A percentile compares a stretch with the other conserved stretches of the same genome.
Evolutionary conservation across 371 early-diverging fungal species (phyloP).

Genomic region (Nematocida displodere): DNA sequence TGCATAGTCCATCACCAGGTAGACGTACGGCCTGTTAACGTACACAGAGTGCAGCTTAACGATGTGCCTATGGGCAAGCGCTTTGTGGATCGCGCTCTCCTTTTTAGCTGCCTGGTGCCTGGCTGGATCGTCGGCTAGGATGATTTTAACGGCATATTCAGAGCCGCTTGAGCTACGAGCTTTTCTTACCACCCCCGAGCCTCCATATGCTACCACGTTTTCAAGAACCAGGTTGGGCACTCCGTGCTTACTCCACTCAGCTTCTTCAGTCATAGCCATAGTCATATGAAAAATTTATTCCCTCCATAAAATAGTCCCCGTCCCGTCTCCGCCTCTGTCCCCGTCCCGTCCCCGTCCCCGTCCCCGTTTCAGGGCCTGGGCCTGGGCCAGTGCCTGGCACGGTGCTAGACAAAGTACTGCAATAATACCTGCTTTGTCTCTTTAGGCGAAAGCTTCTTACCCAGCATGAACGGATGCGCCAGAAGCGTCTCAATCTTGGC

Average conservation of each 20-base stretch:
- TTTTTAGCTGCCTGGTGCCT: constrained; percentile 62
- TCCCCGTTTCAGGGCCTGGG: not conserved
- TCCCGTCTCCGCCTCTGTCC: not conserved
- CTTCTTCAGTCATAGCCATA: not conserved
- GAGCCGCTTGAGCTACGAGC: constrained; percentile 25
- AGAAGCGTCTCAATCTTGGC: constrained; percentile 60
- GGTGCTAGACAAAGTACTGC: not conserved
- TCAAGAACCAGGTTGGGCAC: constrained; percentile 41
- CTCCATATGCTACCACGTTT: constrained; percentile 54
- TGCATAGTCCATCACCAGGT: constrained; percentile 72
- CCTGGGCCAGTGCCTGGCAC: not conserved
- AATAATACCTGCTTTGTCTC: not conserved
- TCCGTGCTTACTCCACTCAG: not conserved
- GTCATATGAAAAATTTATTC: too few species aligned
- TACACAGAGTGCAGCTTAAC: constrained; percentile 68
- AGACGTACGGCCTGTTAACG: constrained; percentile 68
- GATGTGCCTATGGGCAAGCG: constrained; percentile 72
- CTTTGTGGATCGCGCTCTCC: constrained; percentile 77
- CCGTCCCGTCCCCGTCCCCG: not conserved
- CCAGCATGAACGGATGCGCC: constrained; percentile 61
- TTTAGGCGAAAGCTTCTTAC: not conserved
- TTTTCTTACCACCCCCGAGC: constrained; percentile 56
- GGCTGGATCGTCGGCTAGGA: constrained; percentile 23
- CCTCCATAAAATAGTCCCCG: too few species aligned
- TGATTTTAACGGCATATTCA: constrained; percentile 61